A percentile compares a stretch with the other conserved stretches of the same genome.
These are phyloP conservation scores for Paraphaeosphaeria sporulosa DNA, from an alignment of 2,329 filamentous ascomycete species.

Conservation along the genomic window DNA sequence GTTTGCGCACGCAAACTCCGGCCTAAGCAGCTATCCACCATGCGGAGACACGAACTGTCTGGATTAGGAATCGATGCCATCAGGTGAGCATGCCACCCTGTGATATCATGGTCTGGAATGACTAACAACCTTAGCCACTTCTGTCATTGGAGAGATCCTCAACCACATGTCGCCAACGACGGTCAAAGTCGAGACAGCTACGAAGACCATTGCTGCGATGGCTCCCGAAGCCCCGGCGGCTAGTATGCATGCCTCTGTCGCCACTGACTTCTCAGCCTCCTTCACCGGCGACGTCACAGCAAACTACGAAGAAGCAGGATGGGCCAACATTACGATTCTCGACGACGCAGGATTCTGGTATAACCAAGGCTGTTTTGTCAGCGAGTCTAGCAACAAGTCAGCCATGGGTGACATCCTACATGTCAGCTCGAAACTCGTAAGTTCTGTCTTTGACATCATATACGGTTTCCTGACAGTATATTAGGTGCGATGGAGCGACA, in stretches of 20 bases:
- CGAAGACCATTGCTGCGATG: neutral
- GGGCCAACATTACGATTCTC: neutral
- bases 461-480: neutral
- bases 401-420: neutral
- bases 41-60: neutral
- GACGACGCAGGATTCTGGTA: neutral
- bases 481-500: neutral
- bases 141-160: neutral
- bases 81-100: neutral
- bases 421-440: neutral
- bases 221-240: neutral
- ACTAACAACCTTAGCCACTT: neutral
- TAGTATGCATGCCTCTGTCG: neutral
- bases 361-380: neutral
- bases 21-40: neutral
- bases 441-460: neutral
- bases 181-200: neutral
- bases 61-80: neutral
- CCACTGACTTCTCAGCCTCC: neutral
- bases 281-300: neutral
- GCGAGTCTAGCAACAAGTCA: neutral
- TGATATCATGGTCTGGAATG: neutral
- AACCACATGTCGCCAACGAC: neutral
- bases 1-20: neutral
- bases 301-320: neutral